A percentile compares a stretch with the other conserved stretches of the same genome.
These are phyloP conservation scores for Pichia sp. DNA, from an alignment of 1,139 yeast species.

Conservation along the genomic window DNA sequence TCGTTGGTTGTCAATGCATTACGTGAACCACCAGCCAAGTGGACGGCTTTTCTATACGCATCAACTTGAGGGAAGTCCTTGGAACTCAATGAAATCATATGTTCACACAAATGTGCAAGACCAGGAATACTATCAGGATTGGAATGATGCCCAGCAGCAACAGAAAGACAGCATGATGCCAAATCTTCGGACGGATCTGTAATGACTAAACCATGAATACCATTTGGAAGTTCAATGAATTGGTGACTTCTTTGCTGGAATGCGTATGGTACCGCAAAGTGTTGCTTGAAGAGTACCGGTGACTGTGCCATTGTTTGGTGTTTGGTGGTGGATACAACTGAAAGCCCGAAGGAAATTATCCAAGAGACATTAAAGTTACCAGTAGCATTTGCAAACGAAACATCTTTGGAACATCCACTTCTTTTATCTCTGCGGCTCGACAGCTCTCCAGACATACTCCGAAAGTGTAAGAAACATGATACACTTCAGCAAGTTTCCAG, in stretches of 20 bases:
- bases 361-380: background rate
- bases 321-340: no score
- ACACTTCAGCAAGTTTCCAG: no score
- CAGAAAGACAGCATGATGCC: conserved; percentile 50
- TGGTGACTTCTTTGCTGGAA: conserved; percentile 37
- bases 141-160: conserved; percentile 60
- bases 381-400: no score
- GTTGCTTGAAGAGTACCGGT: background rate
- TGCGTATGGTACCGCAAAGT: conserved; percentile 35
- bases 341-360: no score
- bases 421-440: no score
- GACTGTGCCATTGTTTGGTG: conserved; percentile 1
- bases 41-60: conserved; percentile 42
- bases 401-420: no score
- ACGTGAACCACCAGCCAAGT: conserved; percentile 50
- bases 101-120: conserved; percentile 75
- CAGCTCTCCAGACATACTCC: no score
- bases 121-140: conserved; percentile 60
- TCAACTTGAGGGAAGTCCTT: conserved; percentile 49
- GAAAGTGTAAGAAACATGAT: no score
- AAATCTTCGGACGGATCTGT: conserved; percentile 53
- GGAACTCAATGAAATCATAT: conserved; percentile 60
- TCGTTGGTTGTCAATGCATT: conserved; percentile 72
- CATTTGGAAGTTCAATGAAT: conserved; percentile 50
- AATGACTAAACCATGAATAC: conserved; percentile 48